phyloP scores from a whole-genome alignment of 2,329 filamentous ascomycete species.

The Lachnellula suecica region DNA sequence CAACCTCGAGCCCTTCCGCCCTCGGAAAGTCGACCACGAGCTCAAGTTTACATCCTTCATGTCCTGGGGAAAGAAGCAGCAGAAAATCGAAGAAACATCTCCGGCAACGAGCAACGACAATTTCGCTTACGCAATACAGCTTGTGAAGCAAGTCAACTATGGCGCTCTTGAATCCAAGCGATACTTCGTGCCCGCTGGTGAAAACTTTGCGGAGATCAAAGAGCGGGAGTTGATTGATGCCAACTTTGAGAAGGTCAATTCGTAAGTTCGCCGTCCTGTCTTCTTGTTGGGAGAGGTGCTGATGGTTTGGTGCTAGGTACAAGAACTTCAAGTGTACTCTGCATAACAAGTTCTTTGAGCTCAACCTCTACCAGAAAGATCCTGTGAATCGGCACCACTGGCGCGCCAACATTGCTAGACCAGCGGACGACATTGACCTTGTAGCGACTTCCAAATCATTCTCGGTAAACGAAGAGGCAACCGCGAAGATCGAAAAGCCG shows the following conservation, averaged over 20 bases:
- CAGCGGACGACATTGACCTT: conserved; percentile 40
- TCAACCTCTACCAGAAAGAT: conserved; percentile 49
- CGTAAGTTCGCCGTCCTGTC: neutral
- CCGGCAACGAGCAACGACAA: neutral
- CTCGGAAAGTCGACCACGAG: too few relatives aligned
- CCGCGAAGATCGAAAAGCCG: too few relatives aligned
- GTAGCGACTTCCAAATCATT: neutral
- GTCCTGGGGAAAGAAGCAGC: too few relatives aligned
- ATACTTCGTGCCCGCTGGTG: neutral
- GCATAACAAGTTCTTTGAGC: conserved; percentile 48
- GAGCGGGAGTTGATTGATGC: neutral
- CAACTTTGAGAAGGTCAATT: neutral
- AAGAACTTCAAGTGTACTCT: conserved; percentile 45
- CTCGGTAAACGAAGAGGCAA: neutral
- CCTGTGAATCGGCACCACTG: conserved; percentile 45
- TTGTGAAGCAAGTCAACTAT: neutral
- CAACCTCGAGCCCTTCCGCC: too few relatives aligned
- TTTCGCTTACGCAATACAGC: neutral
- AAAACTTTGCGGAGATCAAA: neutral
- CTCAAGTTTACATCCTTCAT: neutral
- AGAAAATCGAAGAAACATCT: neutral
- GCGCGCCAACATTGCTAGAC: conserved; percentile 42
- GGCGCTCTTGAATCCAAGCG: neutral
- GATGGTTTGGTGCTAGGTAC: conserved; percentile 32
- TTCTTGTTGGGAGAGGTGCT: neutral